Conservation (phyloP, 495 filamentous ascomycete species). For the Trypethelium eluteriae region DNA sequence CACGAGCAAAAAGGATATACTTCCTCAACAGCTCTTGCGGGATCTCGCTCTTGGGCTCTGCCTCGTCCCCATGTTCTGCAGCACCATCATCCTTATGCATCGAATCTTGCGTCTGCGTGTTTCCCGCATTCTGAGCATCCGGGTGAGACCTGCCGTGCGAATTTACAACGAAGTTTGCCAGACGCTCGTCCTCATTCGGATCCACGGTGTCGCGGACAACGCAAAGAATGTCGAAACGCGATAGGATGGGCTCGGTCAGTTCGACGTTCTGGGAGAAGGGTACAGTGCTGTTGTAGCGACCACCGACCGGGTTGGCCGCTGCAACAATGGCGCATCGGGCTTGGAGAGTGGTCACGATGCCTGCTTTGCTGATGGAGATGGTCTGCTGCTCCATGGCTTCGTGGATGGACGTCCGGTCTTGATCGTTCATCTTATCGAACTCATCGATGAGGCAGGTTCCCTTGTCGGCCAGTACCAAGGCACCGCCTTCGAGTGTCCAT, state of each 20-base stretch:
- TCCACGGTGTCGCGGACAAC: slow-evolving; percentile 98
- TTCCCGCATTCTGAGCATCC: slow-evolving; percentile 40
- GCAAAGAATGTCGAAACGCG: slow-evolving; percentile 96
- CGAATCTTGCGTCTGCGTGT: slow-evolving; percentile 19
- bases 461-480: slow-evolving; percentile 88
- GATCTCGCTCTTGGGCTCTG: slow-evolving; percentile 62
- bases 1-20: slow-evolving; percentile 93
- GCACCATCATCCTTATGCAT: slow-evolving; percentile 55
- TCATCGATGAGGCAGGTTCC: slow-evolving; percentile 97
- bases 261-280: slow-evolving; percentile 95
- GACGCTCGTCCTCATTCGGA: slow-evolving; percentile 84
- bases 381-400: slow-evolving; percentile 99
- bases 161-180: slow-evolving; percentile 90
- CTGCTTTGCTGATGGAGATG: slow-evolving; percentile 99
- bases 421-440: slow-evolving; percentile 99
- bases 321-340: slow-evolving; percentile 97
- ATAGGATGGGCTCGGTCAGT: slow-evolving; percentile 93
- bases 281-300: slow-evolving; percentile 92
- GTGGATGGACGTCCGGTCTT: slow-evolving; percentile 96
- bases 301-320: slow-evolving; percentile 92
- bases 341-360: slow-evolving; percentile 95
- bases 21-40: slow-evolving; percentile 89
- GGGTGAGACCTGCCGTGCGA: slow-evolving; percentile 90
- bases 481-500: slow-evolving; percentile 97
- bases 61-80: slow-evolving; percentile 35